Conservation (phyloP, 345 rosid genomes). For the Trapa incisa region DNA sequence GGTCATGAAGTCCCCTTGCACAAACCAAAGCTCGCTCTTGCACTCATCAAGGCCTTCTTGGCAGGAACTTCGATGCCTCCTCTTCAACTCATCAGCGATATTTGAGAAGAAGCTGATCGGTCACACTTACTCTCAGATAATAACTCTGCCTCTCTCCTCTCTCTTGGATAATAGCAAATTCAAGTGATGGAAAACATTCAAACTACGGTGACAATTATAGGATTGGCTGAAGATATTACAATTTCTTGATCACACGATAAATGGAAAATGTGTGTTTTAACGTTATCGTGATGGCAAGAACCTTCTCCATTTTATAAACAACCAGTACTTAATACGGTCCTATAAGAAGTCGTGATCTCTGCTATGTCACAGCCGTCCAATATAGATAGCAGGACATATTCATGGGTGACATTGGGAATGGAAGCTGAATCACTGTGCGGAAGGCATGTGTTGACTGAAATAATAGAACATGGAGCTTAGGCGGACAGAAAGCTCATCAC, state of each 20-base stretch:
- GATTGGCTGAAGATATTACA: not conserved
- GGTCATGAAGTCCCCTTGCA: conserved; percentile 95
- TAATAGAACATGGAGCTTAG: not conserved
- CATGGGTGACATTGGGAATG: not conserved
- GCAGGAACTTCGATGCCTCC: conserved; percentile 49
- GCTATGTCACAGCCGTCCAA: too few relatives aligned
- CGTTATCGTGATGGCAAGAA: not conserved
- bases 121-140: not conserved
- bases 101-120: conserved; percentile 8
- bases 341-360: too few relatives aligned
- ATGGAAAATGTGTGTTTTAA: not conserved
- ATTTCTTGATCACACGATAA: not conserved
- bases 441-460: not conserved
- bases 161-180: not conserved
- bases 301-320: not conserved
- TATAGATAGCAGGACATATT: too few relatives aligned
- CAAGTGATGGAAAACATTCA: not conserved
- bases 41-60: conserved; percentile 61
- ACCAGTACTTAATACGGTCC: too few relatives aligned
- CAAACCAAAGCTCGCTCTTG: conserved; percentile 62
- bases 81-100: conserved; percentile 20
- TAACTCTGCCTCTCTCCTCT: not conserved
- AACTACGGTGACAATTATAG: not conserved
- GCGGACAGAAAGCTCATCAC: not conserved
- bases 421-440: not conserved